Base-by-base conservation (phyloP, 2,329 filamentous ascomycete species). In the Herpotrichia juniperi region DNA sequence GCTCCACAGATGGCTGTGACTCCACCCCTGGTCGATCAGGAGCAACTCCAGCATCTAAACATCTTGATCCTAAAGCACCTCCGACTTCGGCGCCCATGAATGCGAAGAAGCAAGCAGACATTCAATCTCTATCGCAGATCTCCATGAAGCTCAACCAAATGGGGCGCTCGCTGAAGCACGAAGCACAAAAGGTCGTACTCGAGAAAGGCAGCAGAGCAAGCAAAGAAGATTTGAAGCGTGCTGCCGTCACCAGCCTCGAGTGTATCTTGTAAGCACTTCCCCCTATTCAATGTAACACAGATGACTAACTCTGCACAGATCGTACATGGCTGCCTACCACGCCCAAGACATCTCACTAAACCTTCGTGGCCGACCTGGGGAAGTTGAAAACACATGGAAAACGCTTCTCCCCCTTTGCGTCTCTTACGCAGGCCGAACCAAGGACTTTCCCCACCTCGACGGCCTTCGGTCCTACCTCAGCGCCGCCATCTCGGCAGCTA, bases 121-220 rank as follows among this genome's bases (percentile, higher is more conserved):
- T 73, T 4, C 59, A 71, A 12, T 58, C 72, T 1, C 73, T 77
- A 54, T 69, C 71, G 7, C 62, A 70, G 1, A 69, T 73, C 17
- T 76, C 75, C 12, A 67, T 66, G 44, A 75, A 74, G 26, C 61
- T 77, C 37, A 75, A 77, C 31, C 66, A 61, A 3, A 68, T 77
- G 47, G 78, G 78, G 9, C 73, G 76, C 7, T 69, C 74, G 1
- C 64, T 80, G n/a, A 81, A 81, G 63, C 77, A 79, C 47, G 72
- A 76, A 43, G 71, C 73, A 2, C 68, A 73, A 34, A 74, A 72
- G 46, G 68, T 76, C 46, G 61, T 69, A 34, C 58, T 40, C 1
- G 61, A 65, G 7, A 62, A 62, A 17, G 55, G 58, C 42, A 61
- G 57, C 10, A 62, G 66, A 28, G 45, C 63, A 26, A 67, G 49